phyloP scores from a whole-genome alignment of 352 stramenopile genomes.

The Pythium utonaiense region DNA sequence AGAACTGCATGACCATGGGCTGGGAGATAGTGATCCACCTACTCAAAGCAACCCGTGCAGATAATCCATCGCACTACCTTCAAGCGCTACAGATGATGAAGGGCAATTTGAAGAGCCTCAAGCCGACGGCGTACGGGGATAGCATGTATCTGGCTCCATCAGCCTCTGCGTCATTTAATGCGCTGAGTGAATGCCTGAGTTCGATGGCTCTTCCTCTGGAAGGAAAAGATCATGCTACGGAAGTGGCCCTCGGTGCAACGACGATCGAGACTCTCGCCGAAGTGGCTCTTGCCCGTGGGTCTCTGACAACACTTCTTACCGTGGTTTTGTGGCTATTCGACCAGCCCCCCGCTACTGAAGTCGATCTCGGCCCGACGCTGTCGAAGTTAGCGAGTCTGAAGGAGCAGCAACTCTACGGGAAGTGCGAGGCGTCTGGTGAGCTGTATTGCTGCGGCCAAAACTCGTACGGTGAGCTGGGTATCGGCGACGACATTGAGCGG shows the following conservation, averaged over 20 bases:
- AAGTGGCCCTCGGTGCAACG: constrained; percentile 33
- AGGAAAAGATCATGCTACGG: constrained; percentile 19
- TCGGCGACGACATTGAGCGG: constrained; percentile 80
- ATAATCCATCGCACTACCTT: constrained; percentile 68
- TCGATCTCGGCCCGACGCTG: constrained; percentile 57
- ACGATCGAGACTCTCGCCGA: constrained; percentile 79
- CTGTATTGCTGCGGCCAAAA: constrained; percentile 88
- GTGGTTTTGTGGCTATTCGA: constrained; percentile 73
- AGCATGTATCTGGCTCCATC: constrained; percentile 83
- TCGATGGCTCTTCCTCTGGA: constrained; percentile 31
- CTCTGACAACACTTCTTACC: constrained; percentile 63
- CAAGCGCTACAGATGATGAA: constrained; percentile 74
- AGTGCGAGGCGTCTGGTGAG: constrained; percentile 79
- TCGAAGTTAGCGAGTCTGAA: constrained; percentile 73
- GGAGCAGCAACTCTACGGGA: constrained; percentile 85
- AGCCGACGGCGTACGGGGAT: constrained; percentile 77
- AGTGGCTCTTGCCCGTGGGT: constrained; percentile 67
- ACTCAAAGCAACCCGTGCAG: constrained; percentile 57
- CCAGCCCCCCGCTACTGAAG: constrained; percentile 32
- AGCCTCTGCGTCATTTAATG: constrained; percentile 65
- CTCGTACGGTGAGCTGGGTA: constrained; percentile 84
- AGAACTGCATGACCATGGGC: constrained; percentile 81
- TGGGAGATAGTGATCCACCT: constrained; percentile 78
- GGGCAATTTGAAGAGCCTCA: constrained; percentile 57
- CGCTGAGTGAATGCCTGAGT: constrained; percentile 65